These are phyloP conservation scores for Murraya paniculata DNA, from an alignment of 345 rosid genomes.

Conservation along the genomic window DNA sequence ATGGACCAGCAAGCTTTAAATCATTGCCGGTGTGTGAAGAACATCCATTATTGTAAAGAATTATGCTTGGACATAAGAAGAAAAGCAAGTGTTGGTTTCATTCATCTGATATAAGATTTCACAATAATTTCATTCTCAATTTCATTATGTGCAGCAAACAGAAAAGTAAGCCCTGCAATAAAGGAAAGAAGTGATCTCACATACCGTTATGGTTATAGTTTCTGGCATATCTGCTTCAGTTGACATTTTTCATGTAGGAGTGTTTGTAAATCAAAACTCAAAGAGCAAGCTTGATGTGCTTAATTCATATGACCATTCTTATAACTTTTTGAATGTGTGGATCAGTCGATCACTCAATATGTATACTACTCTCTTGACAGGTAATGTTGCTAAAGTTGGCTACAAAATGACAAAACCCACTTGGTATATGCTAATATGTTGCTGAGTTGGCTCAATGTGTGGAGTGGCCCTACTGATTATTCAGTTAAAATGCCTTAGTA, in stretches of 20 bases:
- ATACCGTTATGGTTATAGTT: conserved; percentile 37
- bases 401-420: conserved; percentile 47
- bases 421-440: conserved; percentile 29
- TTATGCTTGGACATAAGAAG: neutral
- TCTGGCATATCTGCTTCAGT: conserved; percentile 51
- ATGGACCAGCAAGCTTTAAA: neutral
- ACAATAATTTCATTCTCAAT: neutral
- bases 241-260: conserved; percentile 49
- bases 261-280: neutral
- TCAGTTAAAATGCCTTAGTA: conserved; percentile 21
- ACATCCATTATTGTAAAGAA: neutral
- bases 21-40: neutral
- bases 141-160: neutral
- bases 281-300: neutral
- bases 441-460: conserved; percentile 53
- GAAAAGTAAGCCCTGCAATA: neutral
- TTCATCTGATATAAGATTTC: neutral
- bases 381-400: conserved; percentile 28
- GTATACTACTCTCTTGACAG: conserved; percentile 25
- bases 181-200: conserved; percentile 13
- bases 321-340: conserved; percentile 23
- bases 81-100: neutral
- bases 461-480: conserved; percentile 39
- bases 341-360: conserved; percentile 24
- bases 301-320: conserved; percentile 4